These are phyloP conservation scores for Yarrowia deformans DNA, from an alignment of 805 yeast genomes.

Conservation along the genomic window DNA sequence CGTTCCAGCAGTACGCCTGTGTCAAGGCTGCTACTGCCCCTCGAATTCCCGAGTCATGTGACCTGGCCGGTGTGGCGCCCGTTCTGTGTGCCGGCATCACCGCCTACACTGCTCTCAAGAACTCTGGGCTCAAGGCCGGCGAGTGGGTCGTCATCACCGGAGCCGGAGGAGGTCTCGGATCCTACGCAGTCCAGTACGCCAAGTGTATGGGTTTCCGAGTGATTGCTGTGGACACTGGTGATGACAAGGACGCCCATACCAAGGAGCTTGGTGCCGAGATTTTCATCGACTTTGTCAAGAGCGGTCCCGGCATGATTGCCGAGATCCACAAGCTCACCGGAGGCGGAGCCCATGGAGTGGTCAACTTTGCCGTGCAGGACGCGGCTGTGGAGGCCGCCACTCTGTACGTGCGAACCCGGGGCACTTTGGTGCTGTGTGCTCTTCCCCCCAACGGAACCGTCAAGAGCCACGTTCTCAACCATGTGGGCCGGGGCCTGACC, in stretches of 20 bases:
- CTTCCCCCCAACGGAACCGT: constrained; percentile 81
- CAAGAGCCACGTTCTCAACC: constrained; percentile 70
- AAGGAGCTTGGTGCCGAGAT: constrained; percentile 69
- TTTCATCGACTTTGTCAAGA: constrained; percentile 65
- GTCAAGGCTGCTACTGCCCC: constrained; percentile 91
- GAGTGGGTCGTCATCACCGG: constrained; percentile 80
- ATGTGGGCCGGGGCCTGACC: constrained; percentile 73
- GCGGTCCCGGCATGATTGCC: constrained; percentile 58
- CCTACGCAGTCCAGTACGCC: constrained; percentile 77
- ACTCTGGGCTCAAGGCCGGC: constrained; percentile 72
- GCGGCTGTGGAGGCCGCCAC: constrained; percentile 68
- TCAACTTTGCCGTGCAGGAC: constrained; percentile 78
- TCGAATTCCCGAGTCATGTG: constrained; percentile 72
- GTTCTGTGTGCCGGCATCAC: constrained; percentile 92
- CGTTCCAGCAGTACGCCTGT: constrained; percentile 89
- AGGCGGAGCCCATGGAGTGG: constrained; percentile 80
- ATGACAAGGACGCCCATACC: constrained; percentile 62
- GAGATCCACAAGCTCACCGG: constrained; percentile 64
- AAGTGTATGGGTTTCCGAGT: constrained; percentile 78
- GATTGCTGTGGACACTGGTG: constrained; percentile 75
- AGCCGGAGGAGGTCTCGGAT: constrained; percentile 82
- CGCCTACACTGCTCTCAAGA: constrained; percentile 87
- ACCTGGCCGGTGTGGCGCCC: constrained; percentile 79
- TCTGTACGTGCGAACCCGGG: constrained; percentile 67
- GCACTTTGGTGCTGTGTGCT: constrained; percentile 75